Evolutionary conservation across 345 rosid species (phyloP), one percentile per base, ranked within the genome.

Genomic region (Camelina laxa): DNA sequence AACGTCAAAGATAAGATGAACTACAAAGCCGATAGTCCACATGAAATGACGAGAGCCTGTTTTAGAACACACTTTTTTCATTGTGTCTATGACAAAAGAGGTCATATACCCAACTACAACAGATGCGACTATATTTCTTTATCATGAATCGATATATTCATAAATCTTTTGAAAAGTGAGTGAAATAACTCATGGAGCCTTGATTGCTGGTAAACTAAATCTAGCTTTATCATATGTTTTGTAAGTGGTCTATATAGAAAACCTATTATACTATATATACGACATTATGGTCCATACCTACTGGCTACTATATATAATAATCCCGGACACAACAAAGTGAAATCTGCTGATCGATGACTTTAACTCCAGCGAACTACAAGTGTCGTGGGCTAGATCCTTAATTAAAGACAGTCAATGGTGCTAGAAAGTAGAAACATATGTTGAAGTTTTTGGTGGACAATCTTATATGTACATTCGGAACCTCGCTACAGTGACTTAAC

Each of bases 161-260:
- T 39, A 20, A 60, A 60, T 9, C 30, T 49, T 20, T 48, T 16
- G 1, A 15, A 60, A 36, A 48, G 38, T n/a, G 67, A 36, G 17
- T 60, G 36, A 60, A 71, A 71, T 70, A 70, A 38, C 7, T 20
- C 65, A 38, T 38, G 65, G 48, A 60, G 12, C 31, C 30, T 22
- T 60, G 30, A 60, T 60, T 60, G 65, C 48, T 60, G 65, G 17
- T 60, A 60, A 60, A 60, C 48, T 60, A 38, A 38, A 60, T 38
- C 48, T 38, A 60, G 6, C 17, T 17, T 19, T 38, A 38, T 36
- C 11, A 35, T 60, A 19, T 38, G 30, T 36, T 31, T 4, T 31
- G 16, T 33, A n/a, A 31, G 10, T 36, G 24, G 12, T 59, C 27
- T 35, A 55, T 19, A 58, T 12, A 60, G 27, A 19, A 36, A 36